Percentiles rank a stretch among this genome's conserved stretches.
Evolutionary conservation across 352 stramenopile species (phyloP).

Genomic region (Phytophthora palmivora): DNA sequence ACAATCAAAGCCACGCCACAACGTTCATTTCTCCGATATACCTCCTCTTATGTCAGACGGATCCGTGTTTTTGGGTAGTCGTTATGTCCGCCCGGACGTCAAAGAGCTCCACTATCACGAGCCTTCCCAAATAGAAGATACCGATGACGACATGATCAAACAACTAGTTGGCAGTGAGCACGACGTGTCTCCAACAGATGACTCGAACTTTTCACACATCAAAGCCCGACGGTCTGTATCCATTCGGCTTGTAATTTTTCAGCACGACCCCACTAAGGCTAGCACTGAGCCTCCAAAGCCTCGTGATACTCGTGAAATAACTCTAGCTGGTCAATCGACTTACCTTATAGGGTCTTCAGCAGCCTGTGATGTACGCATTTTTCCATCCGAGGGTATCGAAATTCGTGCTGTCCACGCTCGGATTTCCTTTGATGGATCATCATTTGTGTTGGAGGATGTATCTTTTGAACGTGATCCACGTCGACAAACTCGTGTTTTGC

Average conservation of each 20-base stretch:
- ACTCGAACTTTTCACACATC: not conserved
- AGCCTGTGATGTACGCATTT: conserved; percentile 59
- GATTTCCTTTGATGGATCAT: conserved; percentile 67
- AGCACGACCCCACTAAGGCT: conserved; percentile 24
- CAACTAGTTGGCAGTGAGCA: conserved; percentile 27
- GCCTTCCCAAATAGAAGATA: conserved; percentile 31
- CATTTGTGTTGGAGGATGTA: conserved; percentile 77
- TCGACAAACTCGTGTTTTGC: conserved; percentile 59
- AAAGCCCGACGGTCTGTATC: conserved; percentile 4
- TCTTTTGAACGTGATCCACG: conserved; percentile 70
- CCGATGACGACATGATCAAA: conserved; percentile 30
- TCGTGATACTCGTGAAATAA: conserved; percentile 28
- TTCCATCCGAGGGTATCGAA: conserved; percentile 43
- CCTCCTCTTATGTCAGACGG: conserved; percentile 40
- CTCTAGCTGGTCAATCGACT: conserved; percentile 26
- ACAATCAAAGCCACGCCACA: conserved; percentile 4
- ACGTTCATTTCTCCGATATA: conserved; percentile 39
- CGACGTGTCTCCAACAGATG: not conserved
- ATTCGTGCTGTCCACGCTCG: conserved; percentile 64
- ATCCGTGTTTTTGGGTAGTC: conserved; percentile 48
- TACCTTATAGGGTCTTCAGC: conserved; percentile 70
- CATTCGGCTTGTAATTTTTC: conserved; percentile 34
- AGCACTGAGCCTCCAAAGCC: conserved; percentile 8
- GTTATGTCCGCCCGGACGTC: conserved; percentile 54
- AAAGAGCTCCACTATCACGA: conserved; percentile 29